Conservation (phyloP, 208 protist species). For the Leishmania amazonensis region DNA sequence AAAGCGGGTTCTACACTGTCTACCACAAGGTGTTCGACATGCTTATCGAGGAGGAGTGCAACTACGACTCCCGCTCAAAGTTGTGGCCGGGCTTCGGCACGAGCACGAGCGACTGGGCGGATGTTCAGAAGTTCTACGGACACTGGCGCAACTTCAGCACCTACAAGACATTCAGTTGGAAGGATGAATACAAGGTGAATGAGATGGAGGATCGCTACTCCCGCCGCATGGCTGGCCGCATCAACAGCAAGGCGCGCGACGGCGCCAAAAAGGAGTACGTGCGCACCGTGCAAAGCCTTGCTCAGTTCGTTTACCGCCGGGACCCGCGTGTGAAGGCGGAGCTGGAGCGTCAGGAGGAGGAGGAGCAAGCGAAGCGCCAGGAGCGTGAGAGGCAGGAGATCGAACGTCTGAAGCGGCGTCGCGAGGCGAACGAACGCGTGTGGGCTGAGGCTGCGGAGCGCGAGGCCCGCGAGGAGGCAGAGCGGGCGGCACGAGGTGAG, state of each 20-base stretch:
- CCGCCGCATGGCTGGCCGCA: slow-evolving; percentile 79
- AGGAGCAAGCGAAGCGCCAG: slow-evolving; percentile 57
- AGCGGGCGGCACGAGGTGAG: slow-evolving; percentile 73
- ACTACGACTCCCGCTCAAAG: slow-evolving; percentile 61
- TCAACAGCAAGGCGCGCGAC: slow-evolving; percentile 84
- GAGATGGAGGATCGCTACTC: slow-evolving; percentile 90
- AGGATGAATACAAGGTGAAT: slow-evolving; percentile 92
- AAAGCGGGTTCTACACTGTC: slow-evolving; percentile 81
- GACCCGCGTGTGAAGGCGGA: slow-evolving; percentile 85
- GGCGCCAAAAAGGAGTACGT: slow-evolving; percentile 88
- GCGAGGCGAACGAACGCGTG: slow-evolving; percentile 76
- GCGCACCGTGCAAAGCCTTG: slow-evolving; percentile 75
- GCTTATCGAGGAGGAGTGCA: slow-evolving; percentile 70
- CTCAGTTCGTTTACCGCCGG: slow-evolving; percentile 83
- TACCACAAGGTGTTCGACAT: slow-evolving; percentile 79
- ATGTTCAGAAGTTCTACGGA: slow-evolving; percentile 79
- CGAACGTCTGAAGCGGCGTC: slow-evolving; percentile 58
- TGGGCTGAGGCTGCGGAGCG: slow-evolving; percentile 85
- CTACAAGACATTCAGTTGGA: slow-evolving; percentile 86
- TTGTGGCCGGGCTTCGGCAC: slow-evolving; percentile 77
- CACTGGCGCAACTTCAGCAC: slow-evolving; percentile 91
- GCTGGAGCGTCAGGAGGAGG: slow-evolving; percentile 56
- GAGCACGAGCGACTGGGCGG: slow-evolving; percentile 54
- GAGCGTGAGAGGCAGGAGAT: slow-evolving; percentile 58
- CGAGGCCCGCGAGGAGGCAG: slow-evolving; percentile 76